Conservation (phyloP, 2,329 filamentous ascomycete species). For the Penicillium oxalicum region DNA sequence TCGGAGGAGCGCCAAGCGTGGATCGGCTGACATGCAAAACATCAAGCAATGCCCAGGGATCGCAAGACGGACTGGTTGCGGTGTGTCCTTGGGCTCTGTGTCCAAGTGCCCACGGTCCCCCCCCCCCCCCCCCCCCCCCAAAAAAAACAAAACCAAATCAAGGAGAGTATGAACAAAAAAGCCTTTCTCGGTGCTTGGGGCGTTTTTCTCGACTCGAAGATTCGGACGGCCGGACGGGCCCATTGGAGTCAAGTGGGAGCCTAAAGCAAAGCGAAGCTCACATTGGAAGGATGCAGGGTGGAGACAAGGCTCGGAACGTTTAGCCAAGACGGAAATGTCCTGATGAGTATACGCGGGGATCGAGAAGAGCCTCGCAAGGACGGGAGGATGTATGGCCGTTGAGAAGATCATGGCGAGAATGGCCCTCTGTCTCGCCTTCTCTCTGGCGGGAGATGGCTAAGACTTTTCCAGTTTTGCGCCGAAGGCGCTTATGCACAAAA, state of each 20-base stretch:
- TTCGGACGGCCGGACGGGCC: background rate
- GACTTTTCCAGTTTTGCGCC: conserved; percentile 7
- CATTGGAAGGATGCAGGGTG: background rate
- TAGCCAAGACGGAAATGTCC: background rate
- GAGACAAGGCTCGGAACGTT: conserved; percentile 2
- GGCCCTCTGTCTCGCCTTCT: no score
- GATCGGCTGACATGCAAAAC: conserved; percentile 3
- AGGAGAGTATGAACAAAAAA: no score
- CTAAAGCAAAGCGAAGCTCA: background rate
- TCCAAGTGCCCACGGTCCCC: no score
- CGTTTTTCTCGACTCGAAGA: background rate
- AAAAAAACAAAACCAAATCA: no score
- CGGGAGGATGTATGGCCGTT: no score
- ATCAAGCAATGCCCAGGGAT: conserved; percentile 14
- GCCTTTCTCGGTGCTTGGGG: no score
- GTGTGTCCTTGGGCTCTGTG: background rate
- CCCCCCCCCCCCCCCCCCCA: no score
- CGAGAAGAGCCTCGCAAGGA: background rate
- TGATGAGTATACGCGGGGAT: background rate
- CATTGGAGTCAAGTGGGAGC: background rate
- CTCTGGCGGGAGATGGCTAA: background rate
- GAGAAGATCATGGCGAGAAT: no score
- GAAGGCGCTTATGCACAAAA: conserved; percentile 18
- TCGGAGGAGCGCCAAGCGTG: conserved; percentile 7
- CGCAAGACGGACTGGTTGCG: background rate